phyloP scores from a whole-genome alignment of 176 grass and related monocot genomes.

The bread wheat (Triticum aestivum) region DNA sequence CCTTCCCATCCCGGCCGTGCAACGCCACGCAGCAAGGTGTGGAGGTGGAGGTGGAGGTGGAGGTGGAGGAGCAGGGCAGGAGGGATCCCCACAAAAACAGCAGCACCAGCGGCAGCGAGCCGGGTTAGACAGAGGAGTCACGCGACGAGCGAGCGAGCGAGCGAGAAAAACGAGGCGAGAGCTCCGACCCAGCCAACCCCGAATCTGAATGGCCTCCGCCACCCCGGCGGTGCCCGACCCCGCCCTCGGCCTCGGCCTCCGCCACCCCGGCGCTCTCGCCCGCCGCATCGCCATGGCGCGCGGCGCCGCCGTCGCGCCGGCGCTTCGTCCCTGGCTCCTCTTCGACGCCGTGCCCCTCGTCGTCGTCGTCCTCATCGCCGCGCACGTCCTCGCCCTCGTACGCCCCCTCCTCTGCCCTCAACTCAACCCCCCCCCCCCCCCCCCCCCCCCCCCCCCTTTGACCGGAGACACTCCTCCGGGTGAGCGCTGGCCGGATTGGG shows the following conservation, averaged over 20 bases:
- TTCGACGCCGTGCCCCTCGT: slow-evolving; percentile 70
- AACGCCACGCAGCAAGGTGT: not conserved
- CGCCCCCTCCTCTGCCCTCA: not conserved
- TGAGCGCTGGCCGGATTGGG: not conserved
- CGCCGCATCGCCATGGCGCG: slow-evolving; percentile 60
- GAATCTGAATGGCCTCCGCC: slow-evolving; percentile 38
- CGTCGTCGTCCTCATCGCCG: slow-evolving; percentile 87
- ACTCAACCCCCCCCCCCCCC: too few relatives aligned
- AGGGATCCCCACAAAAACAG: slow-evolving; percentile 18
- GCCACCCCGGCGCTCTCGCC: slow-evolving; percentile 31
- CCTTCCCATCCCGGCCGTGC: slow-evolving; percentile 4
- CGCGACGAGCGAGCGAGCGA: not conserved
- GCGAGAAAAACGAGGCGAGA: too few relatives aligned
- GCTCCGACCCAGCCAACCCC: not conserved
- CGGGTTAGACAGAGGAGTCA: not conserved
- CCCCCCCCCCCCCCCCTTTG: not conserved
- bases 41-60: not conserved
- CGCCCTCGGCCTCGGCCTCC: not conserved
- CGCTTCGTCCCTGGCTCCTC: slow-evolving; percentile 60
- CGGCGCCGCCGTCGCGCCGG: slow-evolving; percentile 18
- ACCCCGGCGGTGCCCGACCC: slow-evolving; percentile 42
- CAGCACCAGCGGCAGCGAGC: not conserved
- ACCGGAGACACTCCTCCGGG: not conserved
- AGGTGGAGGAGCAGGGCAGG: not conserved
- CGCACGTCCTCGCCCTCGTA: slow-evolving; percentile 91